These are phyloP conservation scores for Silene conica DNA, from an alignment of 148 eudicot genomes.

Conservation along the genomic window DNA sequence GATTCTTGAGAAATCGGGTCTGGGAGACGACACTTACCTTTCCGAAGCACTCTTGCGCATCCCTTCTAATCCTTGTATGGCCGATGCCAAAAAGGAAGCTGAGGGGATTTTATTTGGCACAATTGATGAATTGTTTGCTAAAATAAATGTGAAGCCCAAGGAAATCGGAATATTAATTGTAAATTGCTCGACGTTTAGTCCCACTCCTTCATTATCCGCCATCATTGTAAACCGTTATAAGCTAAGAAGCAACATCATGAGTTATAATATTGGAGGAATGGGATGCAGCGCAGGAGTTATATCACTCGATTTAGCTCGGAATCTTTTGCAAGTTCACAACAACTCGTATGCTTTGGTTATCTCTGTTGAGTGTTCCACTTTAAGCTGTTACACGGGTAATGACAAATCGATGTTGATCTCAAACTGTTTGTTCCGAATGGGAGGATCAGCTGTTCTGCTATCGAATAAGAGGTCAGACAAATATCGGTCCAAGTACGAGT, in stretches of 20 bases:
- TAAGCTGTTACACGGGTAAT: slow-evolving; percentile 13
- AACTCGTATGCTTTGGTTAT: slow-evolving; percentile 13
- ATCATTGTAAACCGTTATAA: slow-evolving; percentile 18
- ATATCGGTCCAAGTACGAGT: slow-evolving; percentile 10
- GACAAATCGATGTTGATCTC: slow-evolving; percentile 15
- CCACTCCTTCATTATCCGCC: slow-evolving; percentile 19
- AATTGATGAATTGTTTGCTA: slow-evolving; percentile 13
- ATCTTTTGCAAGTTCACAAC: slow-evolving; percentile 14
- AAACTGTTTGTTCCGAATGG: slow-evolving; percentile 18
- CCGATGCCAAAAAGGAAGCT: slow-evolving; percentile 17
- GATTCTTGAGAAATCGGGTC: slow-evolving; percentile 15
- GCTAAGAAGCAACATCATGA: slow-evolving; percentile 15
- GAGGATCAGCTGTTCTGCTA: slow-evolving; percentile 13
- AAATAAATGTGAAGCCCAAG: slow-evolving; percentile 13
- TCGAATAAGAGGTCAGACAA: slow-evolving; percentile 18
- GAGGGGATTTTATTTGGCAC: slow-evolving; percentile 13
- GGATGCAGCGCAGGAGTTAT: slow-evolving; percentile 19
- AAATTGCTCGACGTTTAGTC: slow-evolving; percentile 7
- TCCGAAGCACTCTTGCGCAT: background rate
- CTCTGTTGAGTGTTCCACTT: slow-evolving; percentile 4
- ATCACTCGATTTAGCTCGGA: slow-evolving; percentile 6
- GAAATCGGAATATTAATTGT: slow-evolving; percentile 19
- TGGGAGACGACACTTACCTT: slow-evolving; percentile 18
- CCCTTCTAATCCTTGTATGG: slow-evolving; percentile 9
- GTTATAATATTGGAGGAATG: slow-evolving; percentile 17